phyloP scores from a whole-genome alignment of 305 asterid genomes.

The Lippia alba region DNA sequence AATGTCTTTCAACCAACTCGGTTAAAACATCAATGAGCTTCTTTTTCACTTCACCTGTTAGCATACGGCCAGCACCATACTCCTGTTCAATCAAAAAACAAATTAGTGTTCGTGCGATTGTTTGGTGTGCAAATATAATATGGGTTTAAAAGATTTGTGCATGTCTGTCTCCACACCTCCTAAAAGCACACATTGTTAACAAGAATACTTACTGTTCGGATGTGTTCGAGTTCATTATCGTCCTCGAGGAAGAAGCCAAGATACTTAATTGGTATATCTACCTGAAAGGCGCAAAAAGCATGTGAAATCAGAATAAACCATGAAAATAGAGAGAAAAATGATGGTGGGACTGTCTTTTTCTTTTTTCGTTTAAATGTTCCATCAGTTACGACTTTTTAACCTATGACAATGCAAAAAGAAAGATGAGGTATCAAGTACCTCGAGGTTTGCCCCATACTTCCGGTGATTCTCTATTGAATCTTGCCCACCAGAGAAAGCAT shows the following conservation, averaged over 20 bases:
- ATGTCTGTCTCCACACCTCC: background rate
- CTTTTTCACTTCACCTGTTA: slow-evolving; percentile 92
- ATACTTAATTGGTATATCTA: slow-evolving; percentile 86
- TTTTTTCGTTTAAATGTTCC: background rate
- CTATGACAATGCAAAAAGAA: background rate
- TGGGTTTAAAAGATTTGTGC: no score
- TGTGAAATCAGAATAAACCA: slow-evolving; percentile 13
- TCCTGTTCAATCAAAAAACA: slow-evolving; percentile 55
- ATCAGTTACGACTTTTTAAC: background rate
- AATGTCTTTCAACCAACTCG: slow-evolving; percentile 84
- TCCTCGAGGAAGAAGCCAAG: slow-evolving; percentile 96
- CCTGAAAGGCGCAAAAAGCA: slow-evolving; percentile 47
- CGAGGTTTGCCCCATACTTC: slow-evolving; percentile 92
- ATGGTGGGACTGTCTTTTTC: background rate
- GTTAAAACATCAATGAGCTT: slow-evolving; percentile 77
- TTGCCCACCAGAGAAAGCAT: slow-evolving; percentile 97
- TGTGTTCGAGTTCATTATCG: slow-evolving; percentile 76
- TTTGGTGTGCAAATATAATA: background rate
- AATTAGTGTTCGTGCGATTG: slow-evolving; percentile 9
- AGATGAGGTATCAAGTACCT: slow-evolving; percentile 53
- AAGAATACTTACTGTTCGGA: slow-evolving; percentile 54
- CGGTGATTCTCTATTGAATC: slow-evolving; percentile 90
- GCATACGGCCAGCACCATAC: slow-evolving; percentile 88
- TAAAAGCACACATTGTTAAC: background rate
- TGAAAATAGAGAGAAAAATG: slow-evolving; percentile 2